Base-by-base conservation (phyloP, 108 stramenopile genomes). In the Cylindrotheca closterium region DNA sequence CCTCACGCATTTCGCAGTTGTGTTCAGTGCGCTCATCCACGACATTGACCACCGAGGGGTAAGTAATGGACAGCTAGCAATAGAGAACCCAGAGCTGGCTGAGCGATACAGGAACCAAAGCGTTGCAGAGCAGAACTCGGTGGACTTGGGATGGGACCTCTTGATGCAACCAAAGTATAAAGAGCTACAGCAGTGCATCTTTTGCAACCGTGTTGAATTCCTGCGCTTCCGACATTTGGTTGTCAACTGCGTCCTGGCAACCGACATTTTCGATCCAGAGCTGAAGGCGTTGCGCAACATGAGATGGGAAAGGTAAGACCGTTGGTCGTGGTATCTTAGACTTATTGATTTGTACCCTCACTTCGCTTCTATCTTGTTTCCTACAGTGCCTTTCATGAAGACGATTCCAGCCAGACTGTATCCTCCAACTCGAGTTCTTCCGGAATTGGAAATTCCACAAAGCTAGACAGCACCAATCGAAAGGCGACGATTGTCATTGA, bases 31-130 rank as follows among this genome's bases (percentile, higher is more conserved):
- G 3, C 33, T 74, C 32, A 58, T 74, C 55, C 73, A 74, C 23
- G 73, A 74, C 30, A 33, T 54, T 1, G 67, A 74, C 15, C 73
- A 74, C 66, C 5, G 19, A 31, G 73, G 73, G 15, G 60, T 74
- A 0, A 30, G 37, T 19, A 74, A 74, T 46, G 33, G 45, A 30
- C 66, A 74, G 45, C 32, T 74, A 10, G 31, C 26, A 33, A 54
- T 47, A 25, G 73, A 68, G 47, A 45, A 30, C 10, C 59, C 51
- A 2, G 48, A 29, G 8, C 32, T 68, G 32, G 67, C 55, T 18
- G 47, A 48, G 24, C 54, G 55, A 32, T 68, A 74, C 66, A 51
- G 58, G 15, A 19, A 31, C 30, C 28, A 55, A 34, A 65, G 55
- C 3, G 59, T 74, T 45, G 73, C 73, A 1, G 73, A 74, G 30